Conservation (phyloP, 495 filamentous ascomycete genomes). For the Neohortaea acidophila region DNA sequence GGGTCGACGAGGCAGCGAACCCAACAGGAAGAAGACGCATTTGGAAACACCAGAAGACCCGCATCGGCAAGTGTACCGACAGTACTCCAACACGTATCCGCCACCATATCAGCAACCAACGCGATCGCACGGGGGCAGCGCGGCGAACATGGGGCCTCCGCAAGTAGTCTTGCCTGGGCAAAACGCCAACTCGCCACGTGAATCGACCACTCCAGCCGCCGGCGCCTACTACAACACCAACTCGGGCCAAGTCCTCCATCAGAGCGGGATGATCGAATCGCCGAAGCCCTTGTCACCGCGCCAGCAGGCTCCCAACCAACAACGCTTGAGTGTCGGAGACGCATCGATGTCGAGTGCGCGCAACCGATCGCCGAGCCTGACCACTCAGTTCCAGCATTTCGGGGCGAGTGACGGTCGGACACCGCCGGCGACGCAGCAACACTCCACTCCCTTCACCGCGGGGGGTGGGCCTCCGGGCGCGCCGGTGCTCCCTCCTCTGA, state of each 20-base stretch:
- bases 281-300: conserved; percentile 74
- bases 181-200: conserved; percentile 17
- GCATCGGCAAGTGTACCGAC: conserved; percentile 36
- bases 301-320: conserved; percentile 41
- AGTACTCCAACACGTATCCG: conserved; percentile 63
- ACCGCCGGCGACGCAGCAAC: too few relatives aligned
- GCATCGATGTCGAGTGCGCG: conserved; percentile 30
- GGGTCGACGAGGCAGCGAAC: conserved; percentile 31
- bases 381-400: conserved; percentile 51
- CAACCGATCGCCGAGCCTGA: conserved; percentile 54
- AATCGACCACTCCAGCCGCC: too few relatives aligned
- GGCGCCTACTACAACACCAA: background rate
- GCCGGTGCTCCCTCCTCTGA: conserved; percentile 34
- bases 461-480: conserved; percentile 35
- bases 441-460: too few relatives aligned
- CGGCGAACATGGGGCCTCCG: conserved; percentile 21
- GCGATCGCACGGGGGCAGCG: conserved; percentile 16
- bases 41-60: conserved; percentile 35
- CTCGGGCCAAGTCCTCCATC: conserved; percentile 16
- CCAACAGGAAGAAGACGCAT: conserved; percentile 54
- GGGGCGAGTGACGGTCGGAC: conserved; percentile 30
- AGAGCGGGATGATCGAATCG: conserved; percentile 64
- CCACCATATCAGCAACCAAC: conserved; percentile 35
- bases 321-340: conserved; percentile 41
- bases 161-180: conserved; percentile 14